These are phyloP conservation scores for Fusarium penzigii DNA, from an alignment of 2,329 filamentous ascomycete genomes.

Conservation along the genomic window DNA sequence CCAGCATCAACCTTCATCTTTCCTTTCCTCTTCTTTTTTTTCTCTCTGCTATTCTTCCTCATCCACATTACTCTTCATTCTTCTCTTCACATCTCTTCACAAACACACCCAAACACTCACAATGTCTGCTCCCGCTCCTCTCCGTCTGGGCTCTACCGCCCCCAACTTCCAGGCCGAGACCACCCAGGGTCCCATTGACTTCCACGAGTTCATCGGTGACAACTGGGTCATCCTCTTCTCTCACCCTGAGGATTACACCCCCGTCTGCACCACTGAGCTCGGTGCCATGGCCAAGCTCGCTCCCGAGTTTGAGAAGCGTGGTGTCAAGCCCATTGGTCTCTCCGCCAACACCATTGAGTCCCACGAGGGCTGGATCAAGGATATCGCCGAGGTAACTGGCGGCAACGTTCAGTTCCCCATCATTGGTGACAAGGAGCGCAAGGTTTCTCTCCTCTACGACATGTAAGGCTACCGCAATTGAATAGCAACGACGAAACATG, in stretches of 20 bases:
- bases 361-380: conserved; percentile 88
- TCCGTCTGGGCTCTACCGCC: conserved; percentile 67
- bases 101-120: conserved; percentile 10
- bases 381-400: conserved; percentile 78
- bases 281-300: conserved; percentile 89
- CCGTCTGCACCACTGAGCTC: conserved; percentile 94
- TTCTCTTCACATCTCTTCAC: background rate
- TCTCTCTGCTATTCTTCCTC: background rate
- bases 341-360: conserved; percentile 82
- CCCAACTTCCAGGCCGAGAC: conserved; percentile 85
- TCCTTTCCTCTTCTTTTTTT: background rate
- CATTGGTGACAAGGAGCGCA: conserved; percentile 76
- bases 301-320: conserved; percentile 82
- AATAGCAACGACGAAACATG: background rate
- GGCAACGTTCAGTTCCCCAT: conserved; percentile 74
- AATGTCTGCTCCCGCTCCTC: conserved; percentile 39
- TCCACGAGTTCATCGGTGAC: conserved; percentile 79
- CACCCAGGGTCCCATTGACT: conserved; percentile 75
- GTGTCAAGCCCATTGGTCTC: conserved; percentile 89
- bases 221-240: conserved; percentile 84
- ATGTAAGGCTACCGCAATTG: conserved; percentile 54
- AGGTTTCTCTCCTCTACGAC: conserved; percentile 75
- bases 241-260: conserved; percentile 88
- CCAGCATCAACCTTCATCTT: background rate
- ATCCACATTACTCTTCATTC: background rate